Evolutionary conservation across 805 yeast species (phyloP), one percentile per base, ranked within the genome.

Genomic region (Saturnispora besseyi): DNA sequence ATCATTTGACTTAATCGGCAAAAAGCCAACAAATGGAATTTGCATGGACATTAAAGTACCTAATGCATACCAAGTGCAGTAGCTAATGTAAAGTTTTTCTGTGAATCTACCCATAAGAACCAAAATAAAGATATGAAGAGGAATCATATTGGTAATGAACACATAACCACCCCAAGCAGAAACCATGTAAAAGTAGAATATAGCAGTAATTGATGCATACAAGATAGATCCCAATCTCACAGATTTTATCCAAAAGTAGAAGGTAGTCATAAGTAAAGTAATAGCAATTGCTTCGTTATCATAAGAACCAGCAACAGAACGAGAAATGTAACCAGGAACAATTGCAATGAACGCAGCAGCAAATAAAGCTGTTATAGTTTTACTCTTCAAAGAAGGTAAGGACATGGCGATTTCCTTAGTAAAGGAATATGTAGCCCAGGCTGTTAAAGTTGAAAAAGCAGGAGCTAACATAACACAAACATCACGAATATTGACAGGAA

Each of bases 121-220:
- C 63, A 93, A 74, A 45, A 88, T 90, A 62, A 93, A 90, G 26
- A 90, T 89, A 65, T 93, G 99, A 59, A 93, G 74, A 44, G 99
- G 99, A 60, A 93, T 88, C 75, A 95, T 81, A 71, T 93, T 93
- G 52, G 99, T 93, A 70, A 93, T 95, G 74, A 93, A 93, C 47
- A 95, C 99, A 65, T 93, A 93, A 28, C 99, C 99, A 74, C 99
- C 99, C 97, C 99, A 90, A 11, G 99, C 99, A 44, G 95, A 82
- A 47, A 93, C 99, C 99, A 93, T 93, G 75, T 93, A 93, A 69
- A 95, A 93, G 72, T 95, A 93, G 60, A 82, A 84, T 32, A 88
- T 64, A 1, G 99, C 95, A 29, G 97, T 81, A 58, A 84, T 70
- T 2, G 91, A 74, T 10, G 88, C 93, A 74, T 82, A 87, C 57